Evolutionary conservation across 768 basidiomycete genomes (phyloP).

Genomic region (Grammothele lineata): DNA sequence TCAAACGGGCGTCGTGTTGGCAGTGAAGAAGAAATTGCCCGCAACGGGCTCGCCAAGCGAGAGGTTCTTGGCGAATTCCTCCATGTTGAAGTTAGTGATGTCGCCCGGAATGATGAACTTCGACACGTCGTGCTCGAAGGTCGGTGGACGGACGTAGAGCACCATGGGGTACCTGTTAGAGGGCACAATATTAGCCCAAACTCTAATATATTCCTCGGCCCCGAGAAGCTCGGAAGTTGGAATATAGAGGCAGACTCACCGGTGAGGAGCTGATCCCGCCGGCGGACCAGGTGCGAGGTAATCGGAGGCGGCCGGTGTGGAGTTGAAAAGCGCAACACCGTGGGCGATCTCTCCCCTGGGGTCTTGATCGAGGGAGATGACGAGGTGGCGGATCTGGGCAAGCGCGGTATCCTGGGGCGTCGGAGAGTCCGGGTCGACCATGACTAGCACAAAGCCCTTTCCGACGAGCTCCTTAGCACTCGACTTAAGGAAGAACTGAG

Average conservation of each 20-base stretch:
- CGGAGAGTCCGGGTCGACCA: constrained; percentile 31
- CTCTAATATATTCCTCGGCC: too few species aligned
- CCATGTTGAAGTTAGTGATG: constrained; percentile 29
- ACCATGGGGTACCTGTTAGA: constrained; percentile 28
- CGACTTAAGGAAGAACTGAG: too few species aligned
- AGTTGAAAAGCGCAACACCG: constrained; percentile 21
- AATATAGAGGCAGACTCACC: too few species aligned
- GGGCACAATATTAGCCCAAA: not conserved
- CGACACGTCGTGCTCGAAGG: constrained; percentile 12
- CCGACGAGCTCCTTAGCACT: too few species aligned
- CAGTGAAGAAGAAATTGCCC: constrained; percentile 30
- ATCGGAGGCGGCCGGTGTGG: constrained; percentile 26
- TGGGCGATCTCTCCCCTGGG: constrained; percentile 3
- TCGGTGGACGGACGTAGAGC: constrained; percentile 27
- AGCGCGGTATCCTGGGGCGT: constrained; percentile 26
- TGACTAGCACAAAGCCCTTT: constrained; percentile 27
- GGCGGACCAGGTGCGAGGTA: constrained; percentile 29
- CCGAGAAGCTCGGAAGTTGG: too few species aligned
- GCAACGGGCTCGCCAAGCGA: constrained; percentile 27
- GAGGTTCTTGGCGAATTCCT: constrained; percentile 25
- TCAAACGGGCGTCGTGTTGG: too few species aligned
- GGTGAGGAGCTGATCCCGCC: constrained; percentile 28
- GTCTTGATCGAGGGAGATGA: constrained; percentile 21
- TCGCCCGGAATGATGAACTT: constrained; percentile 25
- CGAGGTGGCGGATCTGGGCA: constrained; percentile 28